Evolutionary conservation across 2,329 filamentous ascomycete genomes (phyloP).

Genomic region (Exophiala sideris): DNA sequence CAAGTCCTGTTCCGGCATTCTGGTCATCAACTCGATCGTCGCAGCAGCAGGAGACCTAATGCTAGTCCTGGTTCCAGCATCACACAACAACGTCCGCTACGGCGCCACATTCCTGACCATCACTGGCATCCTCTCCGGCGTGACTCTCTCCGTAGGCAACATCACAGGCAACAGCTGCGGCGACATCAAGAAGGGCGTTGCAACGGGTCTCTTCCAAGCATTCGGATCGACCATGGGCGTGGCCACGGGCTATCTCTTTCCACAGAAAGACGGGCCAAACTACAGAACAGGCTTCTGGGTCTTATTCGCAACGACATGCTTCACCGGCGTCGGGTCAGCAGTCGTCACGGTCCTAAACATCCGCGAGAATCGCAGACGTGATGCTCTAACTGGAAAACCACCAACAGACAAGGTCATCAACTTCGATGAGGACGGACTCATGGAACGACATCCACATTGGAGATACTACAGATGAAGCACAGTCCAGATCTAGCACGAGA

Average conservation of each 20-base stretch:
- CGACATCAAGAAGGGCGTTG: constrained; percentile 18
- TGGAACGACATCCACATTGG: constrained; percentile 18
- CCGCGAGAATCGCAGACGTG: constrained; percentile 10
- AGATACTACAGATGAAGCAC: constrained; percentile 11
- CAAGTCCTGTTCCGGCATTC: constrained; percentile 13
- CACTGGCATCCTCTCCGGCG: constrained; percentile 14
- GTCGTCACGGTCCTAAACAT: constrained; percentile 12
- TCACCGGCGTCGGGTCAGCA: constrained; percentile 11
- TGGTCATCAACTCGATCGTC: constrained; percentile 16
- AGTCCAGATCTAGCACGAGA: too few species aligned
- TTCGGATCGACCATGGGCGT: constrained; percentile 19
- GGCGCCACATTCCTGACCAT: constrained; percentile 13
- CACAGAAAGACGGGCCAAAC: constrained; percentile 8
- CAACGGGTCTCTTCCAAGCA: constrained; percentile 10
- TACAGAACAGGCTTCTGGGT: constrained; percentile 15
- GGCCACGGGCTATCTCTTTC: constrained; percentile 13
- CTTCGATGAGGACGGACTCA: constrained; percentile 16
- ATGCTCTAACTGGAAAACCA: constrained; percentile 4
- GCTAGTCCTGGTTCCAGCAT: constrained; percentile 7
- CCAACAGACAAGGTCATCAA: constrained; percentile 11
- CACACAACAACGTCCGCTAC: constrained; percentile 12
- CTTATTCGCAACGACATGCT: constrained; percentile 11
- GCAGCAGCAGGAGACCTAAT: constrained; percentile 11
- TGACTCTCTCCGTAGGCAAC: constrained; percentile 15
- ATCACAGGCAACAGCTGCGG: constrained; percentile 15